Conservation (phyloP, 78 protist species). For the Polysphondylium violaceum region DNA sequence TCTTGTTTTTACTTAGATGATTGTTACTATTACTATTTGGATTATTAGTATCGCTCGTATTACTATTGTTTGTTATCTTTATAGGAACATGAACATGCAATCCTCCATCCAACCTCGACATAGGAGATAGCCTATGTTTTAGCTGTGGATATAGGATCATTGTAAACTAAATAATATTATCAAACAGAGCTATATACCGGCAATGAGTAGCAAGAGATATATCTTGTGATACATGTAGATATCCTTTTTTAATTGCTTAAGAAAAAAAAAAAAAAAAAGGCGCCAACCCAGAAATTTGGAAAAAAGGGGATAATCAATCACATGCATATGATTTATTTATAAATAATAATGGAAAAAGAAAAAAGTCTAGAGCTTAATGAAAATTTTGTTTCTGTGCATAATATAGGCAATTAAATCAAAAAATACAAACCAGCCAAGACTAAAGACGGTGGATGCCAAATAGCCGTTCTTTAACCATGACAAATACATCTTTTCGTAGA, state of each 20-base stretch:
- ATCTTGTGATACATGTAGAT: neutral
- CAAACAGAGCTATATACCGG: too few species aligned
- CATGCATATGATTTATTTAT: neutral
- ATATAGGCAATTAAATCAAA: slow-evolving; percentile 50
- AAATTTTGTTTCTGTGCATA: slow-evolving; percentile 54
- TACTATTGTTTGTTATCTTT: neutral
- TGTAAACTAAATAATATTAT: neutral
- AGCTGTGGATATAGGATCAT: slow-evolving; percentile 36
- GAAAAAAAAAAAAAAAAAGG: neutral
- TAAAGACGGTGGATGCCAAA: slow-evolving; percentile 43
- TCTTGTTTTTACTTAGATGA: neutral
- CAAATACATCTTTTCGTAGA: slow-evolving; percentile 23
- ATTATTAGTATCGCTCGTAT: neutral
- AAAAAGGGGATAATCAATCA: too few species aligned
- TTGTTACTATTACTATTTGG: neutral
- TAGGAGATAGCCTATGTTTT: neutral
- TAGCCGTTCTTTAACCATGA: slow-evolving; percentile 53
- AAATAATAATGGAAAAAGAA: too few species aligned
- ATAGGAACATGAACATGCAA: slow-evolving; percentile 23
- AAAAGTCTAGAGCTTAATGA: slow-evolving; percentile 43
- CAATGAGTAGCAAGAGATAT: too few species aligned
- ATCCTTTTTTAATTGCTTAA: neutral
- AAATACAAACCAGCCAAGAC: slow-evolving; percentile 50
- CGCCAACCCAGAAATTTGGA: too few species aligned
- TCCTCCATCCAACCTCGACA: slow-evolving; percentile 9